Percentiles rank a stretch among this genome's conserved stretches.
phyloP scores from a whole-genome alignment of 352 stramenopile genomes.

The Pythium plurisporium region DNA sequence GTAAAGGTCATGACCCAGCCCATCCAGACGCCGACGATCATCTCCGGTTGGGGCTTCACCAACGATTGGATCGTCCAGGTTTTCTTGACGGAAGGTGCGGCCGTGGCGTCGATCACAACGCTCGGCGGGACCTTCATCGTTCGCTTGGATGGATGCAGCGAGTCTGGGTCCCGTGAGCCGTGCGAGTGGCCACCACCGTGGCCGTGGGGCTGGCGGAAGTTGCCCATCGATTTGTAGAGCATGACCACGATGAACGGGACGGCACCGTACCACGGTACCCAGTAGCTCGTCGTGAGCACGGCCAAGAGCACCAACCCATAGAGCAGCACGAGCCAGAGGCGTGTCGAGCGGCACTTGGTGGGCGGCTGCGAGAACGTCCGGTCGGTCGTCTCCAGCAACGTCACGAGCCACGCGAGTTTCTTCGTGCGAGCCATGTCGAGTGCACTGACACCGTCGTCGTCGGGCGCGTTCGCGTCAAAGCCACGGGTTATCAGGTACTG shows the following conservation, averaged over 20 bases:
- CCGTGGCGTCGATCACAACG: conserved; percentile 6
- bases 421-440: conserved; percentile 37
- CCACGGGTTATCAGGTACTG: conserved; percentile 58
- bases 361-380: conserved; percentile 34
- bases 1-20: conserved; percentile 71
- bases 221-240: conserved; percentile 43
- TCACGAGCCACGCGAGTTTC: conserved; percentile 39
- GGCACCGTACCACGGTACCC: conserved; percentile 64
- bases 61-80: conserved; percentile 17
- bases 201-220: conserved; percentile 35
- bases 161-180: conserved; percentile 36
- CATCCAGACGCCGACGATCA: conserved; percentile 76
- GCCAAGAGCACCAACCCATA: conserved; percentile 44
- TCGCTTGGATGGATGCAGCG: conserved; percentile 15
- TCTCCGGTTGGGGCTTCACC: conserved; percentile 49
- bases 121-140: conserved; percentile 5
- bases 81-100: conserved; percentile 1
- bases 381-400: conserved; percentile 38
- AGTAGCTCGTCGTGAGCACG: conserved; percentile 59
- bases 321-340: conserved; percentile 42
- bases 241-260: conserved; percentile 55
- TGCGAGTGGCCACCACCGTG: conserved; percentile 37
- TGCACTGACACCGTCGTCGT: conserved; percentile 41
- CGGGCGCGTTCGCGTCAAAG: conserved; percentile 43
- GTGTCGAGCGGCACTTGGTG: conserved; percentile 48